Evolutionary conservation across 352 stramenopile genomes (phyloP), one percentile per base, ranked within the genome.

Genomic region (Phytophthora uliginosa): DNA sequence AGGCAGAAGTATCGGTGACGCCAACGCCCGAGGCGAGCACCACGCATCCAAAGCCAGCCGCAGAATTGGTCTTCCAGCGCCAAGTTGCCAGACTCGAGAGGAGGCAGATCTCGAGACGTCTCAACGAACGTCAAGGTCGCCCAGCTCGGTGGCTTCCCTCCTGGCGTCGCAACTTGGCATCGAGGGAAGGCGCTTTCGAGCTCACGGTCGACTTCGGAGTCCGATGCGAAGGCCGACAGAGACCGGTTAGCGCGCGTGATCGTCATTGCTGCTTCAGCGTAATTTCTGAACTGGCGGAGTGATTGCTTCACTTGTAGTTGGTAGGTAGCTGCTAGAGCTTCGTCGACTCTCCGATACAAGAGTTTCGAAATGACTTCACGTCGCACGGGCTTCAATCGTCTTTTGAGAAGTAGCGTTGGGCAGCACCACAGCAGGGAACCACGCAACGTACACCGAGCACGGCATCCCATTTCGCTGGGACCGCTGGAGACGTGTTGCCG

Each of bases 11-110:
- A 95, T 12, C 87, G 84, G 48, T 93, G 85, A 7, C 85, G 79
- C 88, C 88, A 95, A 10, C 85, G 81, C 33, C 84, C 82, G 22
- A 93, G 71, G 38, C 82, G 76, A 31, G 71, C 66, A 33, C 80
- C 82, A 7, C 85, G 84, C 86, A 95, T 95, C 88, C 88, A 95
- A 6, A 95, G 78, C 88, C 88, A 95, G 7, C 88, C 88, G 50
- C 79, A 93, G 70, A 93, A 93, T 53, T 93, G 85, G 54, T 90
- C 82, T 34, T 93, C 83, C n/a, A 93, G 62, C 12, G 81, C 59
- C 17, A 89, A 73, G 45, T 34, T 74, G 15, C 76, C 72, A 0
- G 78, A 80, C 47, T 90, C 84, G 18, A 89, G 73, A 24, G 76
- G 80, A 20, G 77, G 69, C 13, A 90, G 59, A 24, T 85, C 79